These are phyloP conservation scores for Aspergillus intermedius DNA, from an alignment of 2,329 filamentous ascomycete genomes.

Conservation along the genomic window DNA sequence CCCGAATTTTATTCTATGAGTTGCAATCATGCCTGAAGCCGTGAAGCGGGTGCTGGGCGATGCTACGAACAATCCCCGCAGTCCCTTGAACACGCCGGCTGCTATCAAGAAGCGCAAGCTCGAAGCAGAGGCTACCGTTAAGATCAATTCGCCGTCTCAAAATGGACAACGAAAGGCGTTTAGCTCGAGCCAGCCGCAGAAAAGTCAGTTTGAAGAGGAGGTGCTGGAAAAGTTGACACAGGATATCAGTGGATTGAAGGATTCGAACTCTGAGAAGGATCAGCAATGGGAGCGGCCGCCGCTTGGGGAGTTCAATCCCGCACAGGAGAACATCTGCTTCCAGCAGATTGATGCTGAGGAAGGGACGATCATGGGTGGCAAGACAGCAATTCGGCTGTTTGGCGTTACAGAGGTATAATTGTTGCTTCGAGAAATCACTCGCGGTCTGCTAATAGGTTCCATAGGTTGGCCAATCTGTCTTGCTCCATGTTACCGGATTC, in stretches of 20 bases:
- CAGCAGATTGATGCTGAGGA: constrained; percentile 96
- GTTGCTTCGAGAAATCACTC: constrained; percentile 15
- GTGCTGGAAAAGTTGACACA: constrained; percentile 94
- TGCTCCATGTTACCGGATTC: constrained; percentile 93
- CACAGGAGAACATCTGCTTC: constrained; percentile 69
- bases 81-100: constrained; percentile 49
- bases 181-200: constrained; percentile 63
- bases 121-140: constrained; percentile 48
- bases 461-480: constrained; percentile 73
- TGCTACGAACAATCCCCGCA: constrained; percentile 57
- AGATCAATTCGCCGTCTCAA: constrained; percentile 56
- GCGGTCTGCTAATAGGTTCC: constrained; percentile 7
- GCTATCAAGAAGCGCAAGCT: constrained; percentile 77
- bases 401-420: constrained; percentile 69
- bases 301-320: constrained; percentile 55
- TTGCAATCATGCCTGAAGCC: constrained; percentile 34
- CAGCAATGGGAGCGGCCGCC: constrained; percentile 76
- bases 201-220: constrained; percentile 89
- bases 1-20: constrained; percentile 8
- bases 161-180: constrained; percentile 50
- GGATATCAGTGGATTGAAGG: constrained; percentile 78
- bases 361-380: constrained; percentile 70
- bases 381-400: constrained; percentile 79
- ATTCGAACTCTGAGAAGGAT: constrained; percentile 84
- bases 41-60: constrained; percentile 66